A percentile compares a stretch with the other conserved stretches of the same genome.
Evolutionary conservation across 2,329 filamentous ascomycete genomes (phyloP).

Genomic region (Talaromyces sp.): DNA sequence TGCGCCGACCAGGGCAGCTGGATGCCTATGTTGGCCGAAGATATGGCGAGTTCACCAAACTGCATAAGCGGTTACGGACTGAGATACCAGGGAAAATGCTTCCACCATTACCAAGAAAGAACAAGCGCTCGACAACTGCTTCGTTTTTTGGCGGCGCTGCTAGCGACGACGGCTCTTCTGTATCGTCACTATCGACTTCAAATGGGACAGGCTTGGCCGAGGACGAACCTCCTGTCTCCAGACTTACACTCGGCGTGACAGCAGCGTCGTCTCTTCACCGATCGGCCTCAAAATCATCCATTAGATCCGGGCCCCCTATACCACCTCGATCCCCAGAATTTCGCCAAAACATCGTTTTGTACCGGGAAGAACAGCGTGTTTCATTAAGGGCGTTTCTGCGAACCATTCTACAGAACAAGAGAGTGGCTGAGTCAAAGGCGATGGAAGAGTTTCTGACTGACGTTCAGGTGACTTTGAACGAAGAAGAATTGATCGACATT

Average conservation of each 20-base stretch:
- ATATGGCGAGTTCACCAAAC: slow-evolving; percentile 79
- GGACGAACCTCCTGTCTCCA: slow-evolving; percentile 11
- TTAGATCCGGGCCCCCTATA: slow-evolving; percentile 12
- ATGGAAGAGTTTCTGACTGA: slow-evolving; percentile 78
- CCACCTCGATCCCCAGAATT: slow-evolving; percentile 40
- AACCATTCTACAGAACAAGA: slow-evolving; percentile 75
- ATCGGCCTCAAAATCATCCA: slow-evolving; percentile 26
- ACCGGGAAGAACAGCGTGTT: slow-evolving; percentile 84
- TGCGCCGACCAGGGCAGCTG: slow-evolving; percentile 70
- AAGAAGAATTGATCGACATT: slow-evolving; percentile 82
- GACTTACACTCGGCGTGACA: slow-evolving; percentile 16
- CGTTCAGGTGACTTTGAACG: slow-evolving; percentile 67
- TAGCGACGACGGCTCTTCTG: slow-evolving; percentile 72
- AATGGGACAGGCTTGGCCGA: slow-evolving; percentile 40
- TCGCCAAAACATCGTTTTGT: slow-evolving; percentile 57
- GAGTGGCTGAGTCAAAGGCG: slow-evolving; percentile 75
- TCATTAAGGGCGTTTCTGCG: slow-evolving; percentile 89
- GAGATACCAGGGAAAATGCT: slow-evolving; percentile 90
- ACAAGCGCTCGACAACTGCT: slow-evolving; percentile 70
- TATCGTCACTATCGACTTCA: slow-evolving; percentile 76
- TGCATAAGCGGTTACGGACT: slow-evolving; percentile 73
- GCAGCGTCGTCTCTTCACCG: slow-evolving; percentile 28
- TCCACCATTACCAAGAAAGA: slow-evolving; percentile 83
- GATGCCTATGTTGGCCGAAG: slow-evolving; percentile 78
- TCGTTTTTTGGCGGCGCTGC: slow-evolving; percentile 55